Base-by-base conservation (phyloP, 225 moss, liverwort and hornwort genomes). In the Lunularia cruciata region DNA sequence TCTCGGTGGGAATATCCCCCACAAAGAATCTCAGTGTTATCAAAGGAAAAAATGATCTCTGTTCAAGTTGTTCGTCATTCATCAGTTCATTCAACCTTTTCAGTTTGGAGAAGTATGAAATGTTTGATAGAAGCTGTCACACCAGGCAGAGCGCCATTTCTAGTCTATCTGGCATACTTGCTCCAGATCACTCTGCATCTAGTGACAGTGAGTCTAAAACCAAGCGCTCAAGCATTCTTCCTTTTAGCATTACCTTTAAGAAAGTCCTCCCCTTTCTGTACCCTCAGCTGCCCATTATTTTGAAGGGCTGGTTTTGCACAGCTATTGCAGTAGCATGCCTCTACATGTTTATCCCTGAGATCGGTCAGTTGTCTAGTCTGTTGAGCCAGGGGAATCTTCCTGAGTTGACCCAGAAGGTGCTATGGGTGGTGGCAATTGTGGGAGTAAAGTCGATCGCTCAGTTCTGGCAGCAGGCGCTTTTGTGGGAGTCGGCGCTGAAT, bases 401-500 rank as follows among this genome's bases (percentile, higher is more conserved):
- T 43, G 72, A 67, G 60, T 57, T 98, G 73, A 56, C 77, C 2
- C 75, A 77, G 3, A 84, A 84, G 59, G 79, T 85, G 22, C 71
- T 77, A 27, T 77, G 75, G 69, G 83, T 86, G 42, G 77, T 85
- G 73, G 46, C 81, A 16, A 78, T 98, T 3, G 84, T 84, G 56
- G 72, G 78, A 65, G 85, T 82, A 51, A 73, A 88, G 68, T 92
- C 96, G 8, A 69, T 88, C 19, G 85, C 87, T 22, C 93, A 87
- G 63, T 93, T 75, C 61, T 93, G 93, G 93, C 96, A 98, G 84
- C 96, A 93, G 72, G 81, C 86, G 15, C 63, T 88, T 3, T 64
- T 91, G 42, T 93, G 96, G 96, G 89, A 93, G 72, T 83, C 96
- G 6, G 82, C 85, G 8, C 69, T 98, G 75, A 89, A 84, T 55